Evolutionary conservation across 192 early-diverging fungal species (phyloP).

Genomic region (Gryganskiella cystojenkinii): DNA sequence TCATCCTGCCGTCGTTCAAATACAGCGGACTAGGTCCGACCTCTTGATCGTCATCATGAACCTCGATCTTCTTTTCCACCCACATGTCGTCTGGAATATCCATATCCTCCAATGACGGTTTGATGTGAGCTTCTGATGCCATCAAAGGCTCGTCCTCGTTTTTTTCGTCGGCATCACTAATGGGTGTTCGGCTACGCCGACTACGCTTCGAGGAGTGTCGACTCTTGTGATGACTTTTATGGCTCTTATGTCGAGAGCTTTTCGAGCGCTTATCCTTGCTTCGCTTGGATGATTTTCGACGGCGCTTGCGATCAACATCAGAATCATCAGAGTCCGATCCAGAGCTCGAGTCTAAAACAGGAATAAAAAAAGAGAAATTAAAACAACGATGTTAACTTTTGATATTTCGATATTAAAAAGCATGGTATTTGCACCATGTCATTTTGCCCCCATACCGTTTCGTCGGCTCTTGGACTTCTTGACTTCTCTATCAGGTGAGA

Average conservation of each 20-base stretch:
- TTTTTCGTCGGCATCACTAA: constrained; percentile 32
- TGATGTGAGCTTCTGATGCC: not conserved
- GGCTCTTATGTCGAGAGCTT: constrained; percentile 31
- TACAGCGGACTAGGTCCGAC: constrained; percentile 77
- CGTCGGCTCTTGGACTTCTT: constrained; percentile 33
- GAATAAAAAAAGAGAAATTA: constrained; percentile 6
- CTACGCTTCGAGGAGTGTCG: constrained; percentile 18
- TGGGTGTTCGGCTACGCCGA: constrained; percentile 12
- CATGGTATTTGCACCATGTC: constrained; percentile 18
- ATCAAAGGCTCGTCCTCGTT: not conserved
- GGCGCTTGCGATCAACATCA: constrained; percentile 14
- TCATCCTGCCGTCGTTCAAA: constrained; percentile 64
- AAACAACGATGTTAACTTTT: too few species aligned
- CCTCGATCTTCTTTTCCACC: constrained; percentile 72
- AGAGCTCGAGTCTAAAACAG: constrained; percentile 25
- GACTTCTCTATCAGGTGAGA: constrained; percentile 33
- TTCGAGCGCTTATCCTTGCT: constrained; percentile 38
- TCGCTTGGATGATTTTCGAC: constrained; percentile 28
- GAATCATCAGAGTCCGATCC: constrained; percentile 39
- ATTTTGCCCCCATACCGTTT: too few species aligned
- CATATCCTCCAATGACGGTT: constrained; percentile 32
- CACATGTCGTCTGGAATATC: constrained; percentile 64
- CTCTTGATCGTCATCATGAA: constrained; percentile 68
- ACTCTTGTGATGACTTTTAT: constrained; percentile 14
- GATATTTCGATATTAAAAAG: not conserved